phyloP scores from a whole-genome alignment of 1,284 basidiomycete species.

The Filobasidium uniguttulatum region DNA sequence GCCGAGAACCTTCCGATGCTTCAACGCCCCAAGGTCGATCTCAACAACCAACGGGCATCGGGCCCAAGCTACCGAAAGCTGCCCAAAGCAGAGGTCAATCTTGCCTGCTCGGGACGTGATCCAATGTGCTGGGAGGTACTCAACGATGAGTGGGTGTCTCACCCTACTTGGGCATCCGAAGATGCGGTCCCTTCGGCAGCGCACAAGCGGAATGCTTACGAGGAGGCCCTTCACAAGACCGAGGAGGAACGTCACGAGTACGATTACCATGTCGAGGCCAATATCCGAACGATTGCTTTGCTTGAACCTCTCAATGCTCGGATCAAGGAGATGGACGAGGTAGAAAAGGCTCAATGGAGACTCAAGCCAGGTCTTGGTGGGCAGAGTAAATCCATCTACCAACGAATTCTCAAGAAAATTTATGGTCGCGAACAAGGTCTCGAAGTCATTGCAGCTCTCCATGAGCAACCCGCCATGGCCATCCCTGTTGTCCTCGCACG shows the following conservation, averaged over 20 bases:
- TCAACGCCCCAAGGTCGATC: constrained; percentile 44
- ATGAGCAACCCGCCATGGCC: constrained; percentile 80
- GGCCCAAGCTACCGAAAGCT: constrained; percentile 89
- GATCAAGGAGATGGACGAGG: constrained; percentile 76
- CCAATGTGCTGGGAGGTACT: constrained; percentile 91
- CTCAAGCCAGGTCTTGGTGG: constrained; percentile 83
- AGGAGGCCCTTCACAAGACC: constrained; percentile 88
- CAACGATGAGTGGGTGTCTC: constrained; percentile 92
- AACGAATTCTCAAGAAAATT: constrained; percentile 86
- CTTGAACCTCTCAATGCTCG: constrained; percentile 79
- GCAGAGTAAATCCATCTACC: constrained; percentile 73
- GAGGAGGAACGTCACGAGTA: constrained; percentile 99
- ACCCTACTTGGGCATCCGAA: constrained; percentile 91
- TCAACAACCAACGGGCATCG: constrained; percentile 38
- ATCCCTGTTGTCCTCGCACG: constrained; percentile 84
- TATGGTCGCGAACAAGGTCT: constrained; percentile 66
- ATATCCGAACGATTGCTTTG: constrained; percentile 78
- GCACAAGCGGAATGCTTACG: constrained; percentile 94
- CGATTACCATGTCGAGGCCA: constrained; percentile 88
- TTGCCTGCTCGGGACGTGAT: constrained; percentile 89
- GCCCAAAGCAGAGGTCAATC: constrained; percentile 68
- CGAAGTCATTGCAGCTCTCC: constrained; percentile 80
- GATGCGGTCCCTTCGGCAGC: constrained; percentile 88
- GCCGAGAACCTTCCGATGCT: constrained; percentile 49
- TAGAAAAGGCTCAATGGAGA: constrained; percentile 72